These are phyloP conservation scores for Cryomyces antarcticus DNA, from an alignment of 495 filamentous ascomycete genomes.

Conservation along the genomic window DNA sequence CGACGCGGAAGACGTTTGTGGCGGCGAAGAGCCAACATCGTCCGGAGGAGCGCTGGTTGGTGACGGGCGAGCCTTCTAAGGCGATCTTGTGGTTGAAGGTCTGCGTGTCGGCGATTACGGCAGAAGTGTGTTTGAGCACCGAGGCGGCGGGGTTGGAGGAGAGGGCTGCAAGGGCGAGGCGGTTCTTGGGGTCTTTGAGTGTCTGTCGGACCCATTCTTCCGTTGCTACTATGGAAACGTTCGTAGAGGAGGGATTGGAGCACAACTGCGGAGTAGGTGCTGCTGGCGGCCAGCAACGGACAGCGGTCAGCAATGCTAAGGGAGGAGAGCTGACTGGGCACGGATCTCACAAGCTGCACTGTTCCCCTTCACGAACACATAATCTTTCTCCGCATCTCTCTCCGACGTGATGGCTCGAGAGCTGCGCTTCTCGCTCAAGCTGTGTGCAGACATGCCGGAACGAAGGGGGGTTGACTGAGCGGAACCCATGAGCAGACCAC, in stretches of 20 bases:
- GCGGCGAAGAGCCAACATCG: conserved; percentile 81
- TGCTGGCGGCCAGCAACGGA: no score
- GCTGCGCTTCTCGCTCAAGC: no score
- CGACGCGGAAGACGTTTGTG: conserved; percentile 71
- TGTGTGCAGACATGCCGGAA: no score
- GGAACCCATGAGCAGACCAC: no score
- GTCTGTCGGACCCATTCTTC: conserved; percentile 38
- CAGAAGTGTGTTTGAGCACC: conserved; percentile 28
- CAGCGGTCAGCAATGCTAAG: no score
- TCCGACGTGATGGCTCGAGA: no score
- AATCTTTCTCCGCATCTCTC: no score
- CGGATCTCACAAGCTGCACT: no score
- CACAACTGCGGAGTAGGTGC: background rate
- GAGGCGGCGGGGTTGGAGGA: conserved; percentile 30
- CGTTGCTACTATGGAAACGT: conserved; percentile 26
- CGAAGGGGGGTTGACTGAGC: no score
- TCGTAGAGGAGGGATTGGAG: background rate
- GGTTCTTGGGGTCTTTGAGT: conserved; percentile 44
- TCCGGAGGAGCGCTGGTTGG: conserved; percentile 59
- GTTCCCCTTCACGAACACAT: no score
- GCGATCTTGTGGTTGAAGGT: conserved; percentile 69
- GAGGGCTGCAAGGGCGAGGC: conserved; percentile 49
- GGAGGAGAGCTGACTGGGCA: no score
- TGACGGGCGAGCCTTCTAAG: conserved; percentile 64
- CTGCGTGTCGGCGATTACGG: conserved; percentile 42